Evolutionary conservation across 176 grass and related monocot species (phyloP).

Genomic region (Juncus effusus): DNA sequence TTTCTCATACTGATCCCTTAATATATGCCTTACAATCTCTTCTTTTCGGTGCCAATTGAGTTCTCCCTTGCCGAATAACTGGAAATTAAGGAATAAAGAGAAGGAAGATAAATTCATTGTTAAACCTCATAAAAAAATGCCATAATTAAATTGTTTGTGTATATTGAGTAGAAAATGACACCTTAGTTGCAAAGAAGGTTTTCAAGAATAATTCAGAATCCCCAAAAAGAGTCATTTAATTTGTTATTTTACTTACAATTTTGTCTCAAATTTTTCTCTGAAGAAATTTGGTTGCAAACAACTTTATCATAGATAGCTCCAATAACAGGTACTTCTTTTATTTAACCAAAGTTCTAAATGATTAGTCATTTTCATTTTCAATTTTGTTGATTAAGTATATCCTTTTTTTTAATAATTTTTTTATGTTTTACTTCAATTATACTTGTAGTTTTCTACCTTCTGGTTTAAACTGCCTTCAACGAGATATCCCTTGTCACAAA

Average conservation of each 20-base stretch:
- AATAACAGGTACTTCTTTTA: conserved; percentile 48
- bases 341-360: conserved; percentile 2
- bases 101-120: too few relatives aligned
- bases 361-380: neutral
- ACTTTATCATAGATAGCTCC: conserved; percentile 55
- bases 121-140: too few relatives aligned
- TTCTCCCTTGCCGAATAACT: too few relatives aligned
- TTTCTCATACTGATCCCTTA: conserved; percentile 8
- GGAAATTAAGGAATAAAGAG: too few relatives aligned
- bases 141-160: too few relatives aligned
- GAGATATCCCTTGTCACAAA: conserved; percentile 48
- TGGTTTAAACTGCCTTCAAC: conserved; percentile 57
- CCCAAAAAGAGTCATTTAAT: too few relatives aligned
- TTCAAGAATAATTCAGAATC: too few relatives aligned
- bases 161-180: too few relatives aligned
- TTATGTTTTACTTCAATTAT: conserved; percentile 5
- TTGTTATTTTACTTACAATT: too few relatives aligned
- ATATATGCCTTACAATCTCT: neutral
- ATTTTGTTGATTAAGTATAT: neutral
- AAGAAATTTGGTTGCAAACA: conserved; percentile 84
- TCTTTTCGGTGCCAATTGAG: too few relatives aligned
- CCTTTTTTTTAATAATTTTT: neutral
- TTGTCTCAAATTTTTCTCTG: conserved; percentile 1
- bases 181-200: too few relatives aligned
- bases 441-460: conserved; percentile 47